These are phyloP conservation scores for Penicillium steckii DNA, from an alignment of 495 filamentous ascomycete species.

Conservation along the genomic window DNA sequence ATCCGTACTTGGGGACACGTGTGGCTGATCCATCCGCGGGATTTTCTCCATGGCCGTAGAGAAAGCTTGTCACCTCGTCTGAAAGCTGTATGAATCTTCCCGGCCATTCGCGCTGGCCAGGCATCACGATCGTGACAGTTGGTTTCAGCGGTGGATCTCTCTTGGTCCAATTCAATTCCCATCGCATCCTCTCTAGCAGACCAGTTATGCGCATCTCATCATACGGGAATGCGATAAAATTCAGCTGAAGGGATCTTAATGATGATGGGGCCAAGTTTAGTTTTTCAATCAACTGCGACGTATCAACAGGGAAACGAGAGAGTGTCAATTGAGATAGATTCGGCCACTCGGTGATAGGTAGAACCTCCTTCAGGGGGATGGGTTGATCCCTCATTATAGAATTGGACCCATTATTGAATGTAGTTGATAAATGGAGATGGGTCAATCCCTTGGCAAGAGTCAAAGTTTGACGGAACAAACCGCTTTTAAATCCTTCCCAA, in stretches of 20 bases:
- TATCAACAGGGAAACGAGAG: slow-evolving; percentile 2
- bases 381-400: slow-evolving; percentile 5
- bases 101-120: slow-evolving; percentile 2
- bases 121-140: slow-evolving; percentile 13
- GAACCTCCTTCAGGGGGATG: slow-evolving; percentile 9
- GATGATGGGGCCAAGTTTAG: slow-evolving; percentile 5
- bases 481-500: slow-evolving; percentile 15
- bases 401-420: slow-evolving; percentile 6
- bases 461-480: slow-evolving; percentile 10
- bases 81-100: slow-evolving; percentile 12
- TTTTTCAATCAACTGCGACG: slow-evolving; percentile 9
- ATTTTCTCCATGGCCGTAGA: slow-evolving; percentile 18
- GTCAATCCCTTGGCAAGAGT: slow-evolving; percentile 16
- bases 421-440: slow-evolving; percentile 12
- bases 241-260: slow-evolving; percentile 10
- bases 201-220: slow-evolving; percentile 8
- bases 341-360: slow-evolving; percentile 13
- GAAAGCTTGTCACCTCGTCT: slow-evolving; percentile 15
- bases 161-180: slow-evolving; percentile 13
- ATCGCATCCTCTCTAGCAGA: slow-evolving; percentile 17
- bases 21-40: slow-evolving; percentile 4
- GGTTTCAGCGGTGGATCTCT: slow-evolving; percentile 9
- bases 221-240: slow-evolving; percentile 12
- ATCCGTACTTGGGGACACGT: slow-evolving; percentile 11
- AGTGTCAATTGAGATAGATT: slow-evolving; percentile 9